Evolutionary conservation across 1,284 basidiomycete genomes (phyloP), one percentile per base, ranked within the genome.

Genomic region (Xerocomus amazonicus): DNA sequence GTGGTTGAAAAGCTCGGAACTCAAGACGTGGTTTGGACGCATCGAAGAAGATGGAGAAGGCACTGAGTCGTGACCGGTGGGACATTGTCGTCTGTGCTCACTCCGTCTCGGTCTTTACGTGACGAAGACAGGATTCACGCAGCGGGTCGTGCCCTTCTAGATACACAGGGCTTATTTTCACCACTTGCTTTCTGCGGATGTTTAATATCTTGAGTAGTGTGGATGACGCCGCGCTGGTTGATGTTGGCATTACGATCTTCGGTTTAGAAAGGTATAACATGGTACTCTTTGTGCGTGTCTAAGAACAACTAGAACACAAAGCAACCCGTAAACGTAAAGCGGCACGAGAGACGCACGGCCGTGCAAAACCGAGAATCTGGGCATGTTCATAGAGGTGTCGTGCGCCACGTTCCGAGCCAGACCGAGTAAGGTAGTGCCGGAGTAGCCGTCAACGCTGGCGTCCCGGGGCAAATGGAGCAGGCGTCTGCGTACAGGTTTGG

Each of bases 181-280:
- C 4, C 19, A 23, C 19, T 23, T 23, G 19, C 19, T 23, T 23
- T 23, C 19, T 2, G 4, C 19, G 19, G 19, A 23, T 23, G 19
- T 23, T 23, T 4, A 23, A 4, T 23, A 23, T 3, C 28, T 9
- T 9, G 3, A 37, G 9, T 36, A 39, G n/a, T n/a, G n/a, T n/a
- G n/a, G n/a, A n/a, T n/a, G n/a, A n/a, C n/a, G n/a, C n/a, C n/a
- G n/a, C n/a, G n/a, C 9, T 37, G 13, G 46, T 16, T 9, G 49
- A 16, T 13, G 19, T 27, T 8, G 83, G 83, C 9, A 87, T 67
- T 12, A 89, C 74, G 10, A 88, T 62, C 45, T 65, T 77, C 0
- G 87, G 85, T 56, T 87, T 83, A 3, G 86, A 88, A 13, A 90
- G n/a, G 70, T 0, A 90, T 76, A 0, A 87, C 83, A 3, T 87